Conservation (phyloP, 139 green algal genomes). For the Eudorina sp. region DNA sequence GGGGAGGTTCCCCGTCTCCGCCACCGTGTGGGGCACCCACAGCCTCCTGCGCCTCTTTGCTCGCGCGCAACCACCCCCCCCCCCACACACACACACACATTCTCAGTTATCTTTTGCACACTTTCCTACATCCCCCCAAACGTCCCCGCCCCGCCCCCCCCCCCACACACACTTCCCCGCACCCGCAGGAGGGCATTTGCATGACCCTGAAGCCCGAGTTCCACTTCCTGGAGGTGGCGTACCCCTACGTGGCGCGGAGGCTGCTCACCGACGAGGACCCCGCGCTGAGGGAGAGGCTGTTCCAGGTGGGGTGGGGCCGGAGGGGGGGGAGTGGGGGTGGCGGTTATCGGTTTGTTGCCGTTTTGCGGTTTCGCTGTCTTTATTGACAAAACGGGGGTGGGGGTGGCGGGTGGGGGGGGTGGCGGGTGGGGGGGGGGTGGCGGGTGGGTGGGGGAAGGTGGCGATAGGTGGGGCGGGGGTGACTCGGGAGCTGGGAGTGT, state of each 20-base stretch:
- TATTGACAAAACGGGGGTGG: too few relatives aligned
- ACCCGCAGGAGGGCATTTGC: conserved; percentile 97
- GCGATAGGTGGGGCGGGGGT: too few relatives aligned
- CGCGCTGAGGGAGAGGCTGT: conserved; percentile 90
- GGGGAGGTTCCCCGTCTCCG: too few relatives aligned
- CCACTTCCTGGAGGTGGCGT: conserved; percentile 97
- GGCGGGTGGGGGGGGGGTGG: not conserved
- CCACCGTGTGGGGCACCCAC: too few relatives aligned
- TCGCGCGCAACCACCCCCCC: too few relatives aligned
- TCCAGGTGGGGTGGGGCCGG: conserved; percentile 77
- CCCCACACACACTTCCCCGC: not conserved
- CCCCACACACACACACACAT: too few relatives aligned
- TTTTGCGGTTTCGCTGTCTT: too few relatives aligned
- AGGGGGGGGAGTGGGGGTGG: not conserved
- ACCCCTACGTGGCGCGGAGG: conserved; percentile 92
- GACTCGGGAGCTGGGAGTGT: too few relatives aligned
- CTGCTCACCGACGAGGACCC: conserved; percentile 98
- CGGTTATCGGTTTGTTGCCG: too few relatives aligned
- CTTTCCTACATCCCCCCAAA: too few relatives aligned
- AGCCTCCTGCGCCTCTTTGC: too few relatives aligned
- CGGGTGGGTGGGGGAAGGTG: not conserved
- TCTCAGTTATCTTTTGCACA: too few relatives aligned
- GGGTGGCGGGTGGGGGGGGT: not conserved
- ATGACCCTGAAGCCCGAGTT: conserved; percentile 96
- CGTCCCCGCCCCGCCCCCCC: not conserved